Base-by-base conservation (phyloP, 495 filamentous ascomycete species). In the Pyronema omphalodes region DNA sequence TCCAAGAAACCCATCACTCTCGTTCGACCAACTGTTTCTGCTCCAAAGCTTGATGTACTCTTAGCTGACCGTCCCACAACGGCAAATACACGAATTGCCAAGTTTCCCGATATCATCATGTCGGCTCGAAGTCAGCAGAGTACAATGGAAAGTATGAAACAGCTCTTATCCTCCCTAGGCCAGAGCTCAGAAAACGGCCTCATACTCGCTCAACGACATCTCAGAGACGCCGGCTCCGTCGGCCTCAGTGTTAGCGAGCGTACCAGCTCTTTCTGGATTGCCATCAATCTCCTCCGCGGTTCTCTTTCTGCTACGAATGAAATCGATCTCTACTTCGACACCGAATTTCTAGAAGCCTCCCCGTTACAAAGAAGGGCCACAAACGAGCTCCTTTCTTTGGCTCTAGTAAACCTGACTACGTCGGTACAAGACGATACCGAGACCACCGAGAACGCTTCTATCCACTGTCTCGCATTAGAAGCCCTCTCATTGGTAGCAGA, bases 311-410 rank as follows among this genome's bases (percentile, higher is more conserved):
- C 71, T 0, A 66, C 70, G n/a, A 64, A 73, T 45, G 71, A 72
- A 39, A 66, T 84, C 3, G 84, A 86, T 41, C 77, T 82, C 34
- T 81, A 89, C 55, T 69, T 93, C 9, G 66, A 73, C 57, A 55
- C 71, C 6, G 73, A 75, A 11, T 57, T 76, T 12, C 67, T 73
- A 11, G 36, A 67, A 35, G 61, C 69, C 1, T 70, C 73, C 35
- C 68, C 69, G 3, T 73, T 75, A 44, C 71, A 74, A 44, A 70
- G 73, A 3, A 66, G 73, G 17, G 72, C 81, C 44, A 77, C 83
- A 36, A 81, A 89, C 52, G 84, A 94, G 45, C 62, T 95, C 12
- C 94, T 94, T 65, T 76, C 80, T 15, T 76, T 82, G 52, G 82
- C 93, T 3, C 68, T 93, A 0, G 73, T 74, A 0, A 66, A 84